Evolutionary conservation across 2,329 filamentous ascomycete species (phyloP).

Genomic region (Ceratocystis papillata): DNA sequence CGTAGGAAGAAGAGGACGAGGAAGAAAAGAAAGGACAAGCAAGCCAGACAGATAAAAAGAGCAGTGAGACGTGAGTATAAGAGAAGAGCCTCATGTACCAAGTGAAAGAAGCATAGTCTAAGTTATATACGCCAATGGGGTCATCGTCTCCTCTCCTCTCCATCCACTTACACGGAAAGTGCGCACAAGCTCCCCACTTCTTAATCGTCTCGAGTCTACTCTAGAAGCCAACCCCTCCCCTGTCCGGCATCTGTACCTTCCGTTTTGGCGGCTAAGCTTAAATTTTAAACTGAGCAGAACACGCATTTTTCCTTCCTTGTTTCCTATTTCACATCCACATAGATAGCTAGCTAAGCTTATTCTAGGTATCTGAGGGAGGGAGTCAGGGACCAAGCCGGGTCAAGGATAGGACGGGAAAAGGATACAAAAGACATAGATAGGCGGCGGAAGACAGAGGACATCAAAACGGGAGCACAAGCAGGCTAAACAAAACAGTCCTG

Average conservation of each 20-base stretch:
- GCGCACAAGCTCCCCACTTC: background rate
- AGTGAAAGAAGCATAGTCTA: background rate
- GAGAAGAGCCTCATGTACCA: background rate
- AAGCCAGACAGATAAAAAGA: slow-evolving; percentile 17
- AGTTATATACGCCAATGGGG: too few relatives aligned
- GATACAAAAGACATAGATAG: too few relatives aligned
- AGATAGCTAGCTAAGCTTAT: too few relatives aligned
- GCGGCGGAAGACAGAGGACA: too few relatives aligned
- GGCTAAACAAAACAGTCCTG: slow-evolving; percentile 13
- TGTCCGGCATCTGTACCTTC: slow-evolving; percentile 1
- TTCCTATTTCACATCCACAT: background rate
- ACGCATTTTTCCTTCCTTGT: background rate
- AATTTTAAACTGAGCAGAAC: background rate
- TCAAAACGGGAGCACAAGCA: too few relatives aligned
- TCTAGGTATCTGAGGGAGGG: too few relatives aligned
- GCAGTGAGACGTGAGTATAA: slow-evolving; percentile 3
- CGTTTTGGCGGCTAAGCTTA: slow-evolving; percentile 13
- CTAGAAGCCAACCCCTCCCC: slow-evolving; percentile 1
- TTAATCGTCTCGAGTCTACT: background rate
- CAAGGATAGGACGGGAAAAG: too few relatives aligned
- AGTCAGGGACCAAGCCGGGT: too few relatives aligned
- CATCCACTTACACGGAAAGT: too few relatives aligned
- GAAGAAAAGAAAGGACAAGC: slow-evolving; percentile 24
- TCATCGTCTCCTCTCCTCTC: too few relatives aligned
- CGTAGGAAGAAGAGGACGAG: slow-evolving; percentile 24